A percentile compares a stretch with the other conserved stretches of the same genome.
These are phyloP conservation scores for Lyophyllum decastes DNA, from an alignment of 768 basidiomycete genomes.

Conservation along the genomic window DNA sequence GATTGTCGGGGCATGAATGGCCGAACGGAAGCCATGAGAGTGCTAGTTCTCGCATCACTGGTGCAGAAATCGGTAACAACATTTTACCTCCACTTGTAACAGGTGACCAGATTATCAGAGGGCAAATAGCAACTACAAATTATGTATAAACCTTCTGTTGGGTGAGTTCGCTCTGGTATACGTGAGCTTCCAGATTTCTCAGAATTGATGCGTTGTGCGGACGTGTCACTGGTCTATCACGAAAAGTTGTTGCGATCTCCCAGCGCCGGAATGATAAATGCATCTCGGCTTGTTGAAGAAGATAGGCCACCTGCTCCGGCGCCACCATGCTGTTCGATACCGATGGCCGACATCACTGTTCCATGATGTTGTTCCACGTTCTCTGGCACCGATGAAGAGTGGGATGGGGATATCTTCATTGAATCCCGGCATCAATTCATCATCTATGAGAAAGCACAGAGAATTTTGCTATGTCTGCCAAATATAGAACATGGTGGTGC, in stretches of 20 bases:
- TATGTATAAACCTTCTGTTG: neutral
- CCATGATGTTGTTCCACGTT: neutral
- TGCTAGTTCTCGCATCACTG: neutral
- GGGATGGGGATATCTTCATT: neutral
- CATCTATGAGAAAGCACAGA: neutral
- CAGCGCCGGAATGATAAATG: neutral
- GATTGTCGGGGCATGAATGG: neutral
- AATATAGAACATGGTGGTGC: neutral
- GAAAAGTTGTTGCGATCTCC: neutral
- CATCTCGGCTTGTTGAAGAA: neutral
- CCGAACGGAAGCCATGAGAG: conserved; percentile 1
- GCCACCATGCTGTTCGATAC: neutral
- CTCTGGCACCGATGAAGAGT: neutral
- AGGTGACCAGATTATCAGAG: neutral
- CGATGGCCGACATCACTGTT: neutral
- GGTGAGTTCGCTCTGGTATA: neutral
- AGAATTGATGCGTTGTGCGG: neutral
- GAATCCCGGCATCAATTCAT: neutral
- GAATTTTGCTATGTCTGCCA: too few species aligned
- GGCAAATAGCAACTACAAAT: neutral
- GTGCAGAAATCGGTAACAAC: neutral
- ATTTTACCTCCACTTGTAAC: neutral
- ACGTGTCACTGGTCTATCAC: neutral
- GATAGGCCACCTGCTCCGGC: neutral
- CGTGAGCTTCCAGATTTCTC: neutral